A percentile compares a stretch with the other conserved stretches of the same genome.
Conservation (phyloP, 495 filamentous ascomycete species). For the Penicillium soppii region DNA sequence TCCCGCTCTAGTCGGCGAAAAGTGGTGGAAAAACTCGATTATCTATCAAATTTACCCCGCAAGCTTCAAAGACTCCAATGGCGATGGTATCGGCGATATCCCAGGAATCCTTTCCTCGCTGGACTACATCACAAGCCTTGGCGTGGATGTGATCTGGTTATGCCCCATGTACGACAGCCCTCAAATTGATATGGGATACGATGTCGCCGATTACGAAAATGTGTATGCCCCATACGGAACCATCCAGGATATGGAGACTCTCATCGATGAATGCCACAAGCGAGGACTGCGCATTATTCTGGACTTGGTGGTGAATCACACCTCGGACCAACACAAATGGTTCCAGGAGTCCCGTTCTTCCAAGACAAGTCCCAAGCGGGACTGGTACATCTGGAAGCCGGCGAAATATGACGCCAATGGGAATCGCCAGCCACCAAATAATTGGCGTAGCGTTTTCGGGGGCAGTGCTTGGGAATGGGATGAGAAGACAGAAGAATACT, state of each 20-base stretch:
- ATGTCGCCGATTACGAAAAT: conserved; percentile 59
- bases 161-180: conserved; percentile 51
- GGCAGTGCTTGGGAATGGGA: conserved; percentile 56
- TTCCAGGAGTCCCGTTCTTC: conserved; percentile 52
- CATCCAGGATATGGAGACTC: conserved; percentile 51
- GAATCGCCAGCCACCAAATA: conserved; percentile 56
- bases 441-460: conserved; percentile 56
- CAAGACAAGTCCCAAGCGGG: conserved; percentile 47
- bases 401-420: conserved; percentile 48
- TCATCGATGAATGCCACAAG: conserved; percentile 49
- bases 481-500: conserved; percentile 51
- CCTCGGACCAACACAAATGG: conserved; percentile 57
- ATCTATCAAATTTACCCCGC: conserved; percentile 45
- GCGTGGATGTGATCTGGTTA: conserved; percentile 41
- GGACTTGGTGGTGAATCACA: conserved; percentile 62
- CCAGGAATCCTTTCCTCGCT: conserved; percentile 57
- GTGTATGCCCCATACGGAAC: conserved; percentile 56
- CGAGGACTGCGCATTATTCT: conserved; percentile 54
- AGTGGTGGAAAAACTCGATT: conserved; percentile 42
- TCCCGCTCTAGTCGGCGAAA: conserved; percentile 5
- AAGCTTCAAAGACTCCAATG: conserved; percentile 40
- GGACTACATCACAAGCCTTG: conserved; percentile 53
- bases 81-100: conserved; percentile 55
- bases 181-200: conserved; percentile 54
- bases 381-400: conserved; percentile 62